Conservation (phyloP, 2,329 filamentous ascomycete genomes). For the Lachnellula hyalina region DNA sequence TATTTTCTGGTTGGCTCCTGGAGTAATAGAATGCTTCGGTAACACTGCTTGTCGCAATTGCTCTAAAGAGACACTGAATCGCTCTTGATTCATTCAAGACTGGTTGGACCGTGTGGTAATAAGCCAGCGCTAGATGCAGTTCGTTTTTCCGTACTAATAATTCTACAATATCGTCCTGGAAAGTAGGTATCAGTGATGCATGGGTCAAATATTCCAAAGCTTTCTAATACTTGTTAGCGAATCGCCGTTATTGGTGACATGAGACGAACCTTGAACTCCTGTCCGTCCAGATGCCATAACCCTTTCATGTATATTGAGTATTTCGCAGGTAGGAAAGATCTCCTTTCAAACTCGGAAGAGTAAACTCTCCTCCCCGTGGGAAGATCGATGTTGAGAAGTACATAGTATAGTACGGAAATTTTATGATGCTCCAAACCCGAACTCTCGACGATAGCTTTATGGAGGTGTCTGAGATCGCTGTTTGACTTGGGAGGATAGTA, state of each 20-base stretch:
- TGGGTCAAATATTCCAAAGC: slow-evolving; percentile 74
- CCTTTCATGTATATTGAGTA: slow-evolving; percentile 80
- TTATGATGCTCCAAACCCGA: slow-evolving; percentile 69
- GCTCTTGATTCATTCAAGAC: slow-evolving; percentile 60
- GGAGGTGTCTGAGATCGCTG: slow-evolving; percentile 60
- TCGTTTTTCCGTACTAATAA: slow-evolving; percentile 61
- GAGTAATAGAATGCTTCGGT: slow-evolving; percentile 71
- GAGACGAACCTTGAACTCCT: slow-evolving; percentile 57
- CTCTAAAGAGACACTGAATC: slow-evolving; percentile 62
- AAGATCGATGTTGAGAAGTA: slow-evolving; percentile 66
- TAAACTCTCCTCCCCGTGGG: slow-evolving; percentile 36
- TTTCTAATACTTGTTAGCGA: slow-evolving; percentile 37
- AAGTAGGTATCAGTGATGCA: slow-evolving; percentile 73
- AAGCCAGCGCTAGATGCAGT: slow-evolving; percentile 64
- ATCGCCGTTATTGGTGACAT: background rate
- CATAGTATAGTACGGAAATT: slow-evolving; percentile 76
- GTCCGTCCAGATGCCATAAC: slow-evolving; percentile 72
- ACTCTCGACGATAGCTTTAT: slow-evolving; percentile 62
- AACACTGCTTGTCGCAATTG: slow-evolving; percentile 61
- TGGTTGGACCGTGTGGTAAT: slow-evolving; percentile 72
- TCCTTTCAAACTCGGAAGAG: slow-evolving; percentile 53
- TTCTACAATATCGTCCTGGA: slow-evolving; percentile 75
- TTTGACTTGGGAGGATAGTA: slow-evolving; percentile 71
- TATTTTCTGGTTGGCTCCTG: slow-evolving; percentile 55
- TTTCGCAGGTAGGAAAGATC: slow-evolving; percentile 63